A percentile compares a stretch with the other conserved stretches of the same genome.
Conservation (phyloP, 768 basidiomycete species). For the Auricularia cornea region DNA sequence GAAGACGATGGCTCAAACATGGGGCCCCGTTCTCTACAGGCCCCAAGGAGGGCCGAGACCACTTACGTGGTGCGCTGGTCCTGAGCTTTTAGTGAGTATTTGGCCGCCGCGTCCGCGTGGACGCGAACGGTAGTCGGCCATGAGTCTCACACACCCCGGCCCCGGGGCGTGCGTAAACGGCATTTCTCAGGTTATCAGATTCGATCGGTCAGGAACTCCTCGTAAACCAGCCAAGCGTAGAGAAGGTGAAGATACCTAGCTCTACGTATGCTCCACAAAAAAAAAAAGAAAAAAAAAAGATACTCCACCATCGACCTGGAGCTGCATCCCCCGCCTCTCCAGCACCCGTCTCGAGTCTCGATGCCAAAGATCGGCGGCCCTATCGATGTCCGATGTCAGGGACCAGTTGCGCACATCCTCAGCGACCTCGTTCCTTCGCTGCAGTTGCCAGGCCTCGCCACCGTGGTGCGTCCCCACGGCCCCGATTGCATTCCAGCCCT, state of each 20-base stretch:
- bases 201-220: neutral
- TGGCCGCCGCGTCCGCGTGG: neutral
- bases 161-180: neutral
- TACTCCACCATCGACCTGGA: no score
- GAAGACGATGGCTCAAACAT: neutral
- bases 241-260: neutral
- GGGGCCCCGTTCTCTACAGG: neutral
- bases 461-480: no score
- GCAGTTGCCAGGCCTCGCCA: no score
- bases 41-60: neutral
- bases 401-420: no score
- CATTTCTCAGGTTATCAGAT: neutral
- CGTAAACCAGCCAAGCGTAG: neutral
- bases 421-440: no score
- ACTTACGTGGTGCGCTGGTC: neutral
- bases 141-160: neutral
- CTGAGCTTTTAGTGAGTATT: conserved; percentile 1
- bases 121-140: neutral
- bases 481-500: no score
- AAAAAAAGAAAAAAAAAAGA: neutral
- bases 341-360: no score
- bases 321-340: no score
- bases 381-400: no score
- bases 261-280: neutral
- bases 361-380: no score